These are phyloP conservation scores for Gymnopilus dilepis DNA, from an alignment of 768 basidiomycete genomes.

Conservation along the genomic window DNA sequence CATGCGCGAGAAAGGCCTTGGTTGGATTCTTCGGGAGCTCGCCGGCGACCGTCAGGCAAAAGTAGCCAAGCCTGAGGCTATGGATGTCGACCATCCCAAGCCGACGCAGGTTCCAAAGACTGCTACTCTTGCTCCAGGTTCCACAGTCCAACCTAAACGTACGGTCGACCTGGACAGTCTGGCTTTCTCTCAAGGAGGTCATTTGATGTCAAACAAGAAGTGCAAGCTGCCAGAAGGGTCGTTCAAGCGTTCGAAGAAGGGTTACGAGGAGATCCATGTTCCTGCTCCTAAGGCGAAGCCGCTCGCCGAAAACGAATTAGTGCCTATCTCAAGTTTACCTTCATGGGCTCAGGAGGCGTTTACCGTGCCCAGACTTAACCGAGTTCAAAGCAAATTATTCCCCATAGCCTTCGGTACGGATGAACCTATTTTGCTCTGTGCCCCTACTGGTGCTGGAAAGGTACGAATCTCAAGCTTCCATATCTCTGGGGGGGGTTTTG, in stretches of 20 bases:
- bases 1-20: constrained; percentile 96
- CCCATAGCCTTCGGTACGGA: constrained; percentile 94
- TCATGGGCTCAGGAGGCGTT: constrained; percentile 91
- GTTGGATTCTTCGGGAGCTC: constrained; percentile 92
- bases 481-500: not conserved
- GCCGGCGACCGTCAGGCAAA: constrained; percentile 79
- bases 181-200: constrained; percentile 96
- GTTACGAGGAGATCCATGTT: constrained; percentile 97
- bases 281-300: constrained; percentile 87
- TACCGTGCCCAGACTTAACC: constrained; percentile 80
- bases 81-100: constrained; percentile 75
- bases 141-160: constrained; percentile 82
- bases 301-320: constrained; percentile 64
- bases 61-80: constrained; percentile 55
- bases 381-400: constrained; percentile 91
- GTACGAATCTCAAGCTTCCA: constrained; percentile 48
- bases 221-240: constrained; percentile 97
- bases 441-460: constrained; percentile 98
- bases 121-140: constrained; percentile 86
- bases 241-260: constrained; percentile 95
- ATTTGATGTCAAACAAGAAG: constrained; percentile 99
- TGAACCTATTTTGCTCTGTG: constrained; percentile 94
- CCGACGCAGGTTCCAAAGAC: constrained; percentile 70
- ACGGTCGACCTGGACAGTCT: constrained; percentile 90
- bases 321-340: constrained; percentile 77